phyloP scores from a whole-genome alignment of 352 stramenopile genomes.

The Globisporangium viniferum region DNA sequence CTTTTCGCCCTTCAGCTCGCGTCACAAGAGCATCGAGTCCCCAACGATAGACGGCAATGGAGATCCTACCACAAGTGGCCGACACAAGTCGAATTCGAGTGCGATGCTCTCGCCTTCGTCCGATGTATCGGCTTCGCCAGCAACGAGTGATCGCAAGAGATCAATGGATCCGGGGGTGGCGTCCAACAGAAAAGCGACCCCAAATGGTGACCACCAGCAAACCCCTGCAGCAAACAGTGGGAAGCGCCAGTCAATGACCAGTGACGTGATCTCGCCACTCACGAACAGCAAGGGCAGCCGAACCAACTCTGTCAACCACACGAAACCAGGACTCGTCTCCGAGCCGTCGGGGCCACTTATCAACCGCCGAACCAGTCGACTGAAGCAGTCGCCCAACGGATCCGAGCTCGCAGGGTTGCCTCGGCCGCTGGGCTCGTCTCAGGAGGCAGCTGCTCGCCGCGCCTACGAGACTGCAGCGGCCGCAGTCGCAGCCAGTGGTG shows the following conservation, averaged over 20 bases:
- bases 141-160: background rate
- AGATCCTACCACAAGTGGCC: background rate
- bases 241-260: background rate
- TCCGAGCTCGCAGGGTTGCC: conserved; percentile 29
- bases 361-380: conserved; percentile 43
- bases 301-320: conserved; percentile 14
- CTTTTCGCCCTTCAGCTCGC: conserved; percentile 56
- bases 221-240: background rate
- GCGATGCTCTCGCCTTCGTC: conserved; percentile 6
- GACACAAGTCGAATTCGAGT: background rate
- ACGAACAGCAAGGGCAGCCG: background rate
- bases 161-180: too few species aligned
- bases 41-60: conserved; percentile 9
- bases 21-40: conserved; percentile 26
- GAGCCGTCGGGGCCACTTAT: conserved; percentile 22
- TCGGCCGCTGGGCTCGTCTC: conserved; percentile 19
- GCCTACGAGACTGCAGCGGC: conserved; percentile 18
- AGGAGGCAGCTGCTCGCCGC: conserved; percentile 15
- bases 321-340: conserved; percentile 1
- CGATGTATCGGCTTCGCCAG: conserved; percentile 1
- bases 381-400: conserved; percentile 44
- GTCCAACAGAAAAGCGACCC: background rate
- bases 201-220: background rate
- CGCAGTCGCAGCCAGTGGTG: conserved; percentile 9
- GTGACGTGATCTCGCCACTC: conserved; percentile 4